Conservation (phyloP, 129 eudicot genomes). For the Scalesia atractyloides region DNA sequence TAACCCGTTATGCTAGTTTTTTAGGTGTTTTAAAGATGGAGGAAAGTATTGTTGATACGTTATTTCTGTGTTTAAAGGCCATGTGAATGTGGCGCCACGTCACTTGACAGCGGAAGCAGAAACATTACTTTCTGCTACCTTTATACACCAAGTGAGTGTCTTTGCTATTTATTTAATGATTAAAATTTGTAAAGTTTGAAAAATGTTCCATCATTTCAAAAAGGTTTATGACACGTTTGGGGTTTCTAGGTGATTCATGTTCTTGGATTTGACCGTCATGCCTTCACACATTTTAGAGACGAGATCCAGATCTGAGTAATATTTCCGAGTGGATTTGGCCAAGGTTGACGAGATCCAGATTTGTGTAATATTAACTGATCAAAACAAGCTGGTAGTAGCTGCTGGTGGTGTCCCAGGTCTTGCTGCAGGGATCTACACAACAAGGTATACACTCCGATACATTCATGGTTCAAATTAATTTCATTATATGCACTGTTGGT, state of each 20-base stretch:
- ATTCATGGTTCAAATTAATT: neutral
- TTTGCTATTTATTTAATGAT: neutral
- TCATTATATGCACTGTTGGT: neutral
- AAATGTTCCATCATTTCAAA: neutral
- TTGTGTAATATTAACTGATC: slow-evolving; percentile 90
- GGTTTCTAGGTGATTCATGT: slow-evolving; percentile 83
- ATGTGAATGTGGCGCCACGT: slow-evolving; percentile 97
- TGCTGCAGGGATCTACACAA: slow-evolving; percentile 96
- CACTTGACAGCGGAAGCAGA: slow-evolving; percentile 98
- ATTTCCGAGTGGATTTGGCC: too few species aligned
- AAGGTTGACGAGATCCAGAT: too few species aligned
- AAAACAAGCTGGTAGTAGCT: slow-evolving; percentile 92
- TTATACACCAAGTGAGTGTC: slow-evolving; percentile 82
- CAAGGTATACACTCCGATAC: slow-evolving; percentile 59
- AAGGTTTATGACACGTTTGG: slow-evolving; percentile 15
- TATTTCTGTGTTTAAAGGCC: slow-evolving; percentile 52
- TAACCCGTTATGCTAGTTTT: slow-evolving; percentile 12
- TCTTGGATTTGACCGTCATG: slow-evolving; percentile 98
- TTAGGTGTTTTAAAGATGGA: neutral
- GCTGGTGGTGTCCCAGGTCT: slow-evolving; percentile 98
- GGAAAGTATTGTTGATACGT: neutral
- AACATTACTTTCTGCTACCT: slow-evolving; percentile 88
- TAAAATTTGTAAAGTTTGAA: neutral
- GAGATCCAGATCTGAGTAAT: too few species aligned
- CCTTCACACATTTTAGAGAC: slow-evolving; percentile 94